Percentiles rank a stretch among this genome's conserved stretches.
These are phyloP conservation scores for Ascoidea rubescens DNA, from an alignment of 805 yeast genomes.

Conservation along the genomic window DNA sequence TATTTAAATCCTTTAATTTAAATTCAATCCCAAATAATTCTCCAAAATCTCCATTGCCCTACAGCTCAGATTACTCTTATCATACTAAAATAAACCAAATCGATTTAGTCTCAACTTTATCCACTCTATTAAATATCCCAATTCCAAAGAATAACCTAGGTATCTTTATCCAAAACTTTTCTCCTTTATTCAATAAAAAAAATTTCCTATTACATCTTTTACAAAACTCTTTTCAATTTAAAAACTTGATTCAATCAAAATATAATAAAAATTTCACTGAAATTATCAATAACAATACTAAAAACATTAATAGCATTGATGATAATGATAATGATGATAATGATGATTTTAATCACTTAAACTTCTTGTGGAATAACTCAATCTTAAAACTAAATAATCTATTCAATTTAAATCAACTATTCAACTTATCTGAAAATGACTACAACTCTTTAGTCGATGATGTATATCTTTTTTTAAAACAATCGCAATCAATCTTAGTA, in stretches of 20 bases:
- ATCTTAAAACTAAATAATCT: constrained; percentile 4
- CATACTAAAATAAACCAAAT: constrained; percentile 45
- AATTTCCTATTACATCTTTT: constrained; percentile 18
- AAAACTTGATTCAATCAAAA: constrained; percentile 30
- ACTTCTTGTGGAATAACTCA: constrained; percentile 9
- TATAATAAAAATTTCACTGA: constrained; percentile 14
- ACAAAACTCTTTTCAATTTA: constrained; percentile 47
- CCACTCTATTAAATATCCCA: constrained; percentile 46
- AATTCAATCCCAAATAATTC: constrained; percentile 7
- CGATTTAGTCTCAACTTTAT: constrained; percentile 59
- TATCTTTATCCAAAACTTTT: constrained; percentile 41
- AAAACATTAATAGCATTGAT: no score
- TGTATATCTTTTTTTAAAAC: constrained; percentile 24
- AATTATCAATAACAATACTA: constrained; percentile 5
- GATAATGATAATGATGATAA: background rate
- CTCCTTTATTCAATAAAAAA: constrained; percentile 30
- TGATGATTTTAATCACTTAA: constrained; percentile 7
- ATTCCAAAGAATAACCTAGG: constrained; percentile 71
- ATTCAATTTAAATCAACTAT: background rate
- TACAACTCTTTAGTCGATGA: constrained; percentile 7
- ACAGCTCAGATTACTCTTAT: constrained; percentile 32
- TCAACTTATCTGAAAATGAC: background rate
- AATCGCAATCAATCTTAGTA: constrained; percentile 37
- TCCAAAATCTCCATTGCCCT: constrained; percentile 23
- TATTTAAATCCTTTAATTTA: constrained; percentile 23